Evolutionary conservation across 208 protist genomes (phyloP), one percentile per base, ranked within the genome.

Genomic region (Wallacemonas sp.): DNA sequence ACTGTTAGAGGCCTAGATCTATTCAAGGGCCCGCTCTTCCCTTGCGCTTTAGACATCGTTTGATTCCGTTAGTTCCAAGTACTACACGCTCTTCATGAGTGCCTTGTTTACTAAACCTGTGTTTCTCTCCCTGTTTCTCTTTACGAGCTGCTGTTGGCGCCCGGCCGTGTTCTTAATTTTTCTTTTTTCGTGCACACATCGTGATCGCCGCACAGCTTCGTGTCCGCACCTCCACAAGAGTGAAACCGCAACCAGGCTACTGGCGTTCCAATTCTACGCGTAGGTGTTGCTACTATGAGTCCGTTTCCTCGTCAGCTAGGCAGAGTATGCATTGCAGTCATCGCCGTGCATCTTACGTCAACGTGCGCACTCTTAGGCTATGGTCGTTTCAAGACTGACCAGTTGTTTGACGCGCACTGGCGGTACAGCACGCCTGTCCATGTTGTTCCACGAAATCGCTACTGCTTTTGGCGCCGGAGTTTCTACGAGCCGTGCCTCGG

Each of bases 171-270:
- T n/a, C n/a, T n/a, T n/a, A n/a, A n/a, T n/a, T n/a, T n/a, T n/a
- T n/a, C n/a, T n/a, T n/a, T n/a, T n/a, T n/a, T n/a, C n/a, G n/a
- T n/a, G n/a, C n/a, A n/a, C n/a, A n/a, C n/a, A n/a, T n/a, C n/a
- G n/a, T n/a, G n/a, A n/a, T n/a, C n/a, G n/a, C n/a, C n/a, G n/a
- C n/a, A 70, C 62, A 30, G 91, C 84, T 1, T 93, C 87, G 6
- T 96, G 95, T 63, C 83, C 93, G 47, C 87, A 77, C 56, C 95
- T 91, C 75, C 94, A 96, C 66, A 70, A 95, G 24, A 96, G 95
- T 41, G 91, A 96, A 54, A 84, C 80, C 41, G 86, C 81, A 62
- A 96, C 94, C 79, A 77, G 47, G n/a, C 78, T 86, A 22, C 88
- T 88, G 1, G 81, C 78, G 0, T 76, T 77, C 31, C 70, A 70